phyloP scores from a whole-genome alignment of 2,329 filamentous ascomycete species.

The Aspergillus amoenus region DNA sequence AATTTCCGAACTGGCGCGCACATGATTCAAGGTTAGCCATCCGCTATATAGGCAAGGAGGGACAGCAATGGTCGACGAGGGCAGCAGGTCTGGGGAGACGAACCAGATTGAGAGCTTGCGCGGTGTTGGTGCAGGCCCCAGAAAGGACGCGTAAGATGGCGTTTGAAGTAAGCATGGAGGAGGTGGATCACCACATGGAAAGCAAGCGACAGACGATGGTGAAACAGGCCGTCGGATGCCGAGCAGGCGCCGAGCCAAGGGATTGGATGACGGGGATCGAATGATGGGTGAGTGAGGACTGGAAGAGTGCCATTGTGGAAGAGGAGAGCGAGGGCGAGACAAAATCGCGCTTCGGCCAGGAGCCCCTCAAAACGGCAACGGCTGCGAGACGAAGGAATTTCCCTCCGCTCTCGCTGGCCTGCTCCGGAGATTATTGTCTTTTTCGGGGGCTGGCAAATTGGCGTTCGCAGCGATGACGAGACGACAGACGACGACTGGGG shows the following conservation, averaged over 20 bases:
- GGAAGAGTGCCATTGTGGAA: too few relatives aligned
- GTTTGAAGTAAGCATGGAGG: constrained; percentile 10
- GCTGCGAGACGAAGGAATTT: neutral
- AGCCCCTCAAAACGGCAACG: constrained; percentile 6
- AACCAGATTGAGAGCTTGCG: neutral
- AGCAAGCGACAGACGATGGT: constrained; percentile 26
- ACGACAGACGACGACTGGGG: too few relatives aligned
- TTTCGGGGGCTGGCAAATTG: too few relatives aligned
- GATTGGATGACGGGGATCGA: neutral
- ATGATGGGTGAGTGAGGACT: neutral
- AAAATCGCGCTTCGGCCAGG: neutral
- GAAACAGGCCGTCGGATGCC: constrained; percentile 24
- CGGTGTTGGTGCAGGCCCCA: neutral
- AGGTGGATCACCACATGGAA: constrained; percentile 21
- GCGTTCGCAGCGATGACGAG: too few relatives aligned
- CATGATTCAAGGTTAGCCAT: neutral
- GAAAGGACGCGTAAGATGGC: constrained; percentile 27
- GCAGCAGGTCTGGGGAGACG: neutral
- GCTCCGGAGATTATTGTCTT: neutral
- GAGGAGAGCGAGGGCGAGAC: neutral
- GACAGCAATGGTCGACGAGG: neutral
- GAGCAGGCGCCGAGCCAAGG: neutral
- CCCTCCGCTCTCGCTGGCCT: neutral
- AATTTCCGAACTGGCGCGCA: neutral
- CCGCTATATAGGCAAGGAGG: neutral